Conservation (phyloP, 108 stramenopile species). For the Stephanodiscus minutulus region DNA sequence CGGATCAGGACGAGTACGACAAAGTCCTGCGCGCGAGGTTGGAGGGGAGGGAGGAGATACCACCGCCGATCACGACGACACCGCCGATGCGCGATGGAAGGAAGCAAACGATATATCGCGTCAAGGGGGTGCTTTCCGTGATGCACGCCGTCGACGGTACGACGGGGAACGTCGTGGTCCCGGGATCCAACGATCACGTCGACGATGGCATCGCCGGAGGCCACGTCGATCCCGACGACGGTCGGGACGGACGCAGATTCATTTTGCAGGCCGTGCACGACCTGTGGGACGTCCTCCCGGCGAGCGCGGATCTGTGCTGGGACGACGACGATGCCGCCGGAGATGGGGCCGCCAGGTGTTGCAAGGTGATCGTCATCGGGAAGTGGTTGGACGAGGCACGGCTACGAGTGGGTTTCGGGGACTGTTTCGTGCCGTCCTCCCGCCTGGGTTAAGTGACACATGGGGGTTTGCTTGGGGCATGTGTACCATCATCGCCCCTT, state of each 20-base stretch:
- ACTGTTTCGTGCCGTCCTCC: conserved; percentile 46
- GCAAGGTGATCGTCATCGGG: conserved; percentile 90
- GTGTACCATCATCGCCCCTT: no score
- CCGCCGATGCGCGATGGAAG: background rate
- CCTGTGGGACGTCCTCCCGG: conserved; percentile 82
- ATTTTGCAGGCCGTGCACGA: conserved; percentile 87
- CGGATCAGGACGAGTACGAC: conserved; percentile 79
- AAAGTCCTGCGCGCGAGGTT: conserved; percentile 61
- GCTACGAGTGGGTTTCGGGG: conserved; percentile 61
- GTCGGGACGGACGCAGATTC: conserved; percentile 60
- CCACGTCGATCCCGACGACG: conserved; percentile 18
- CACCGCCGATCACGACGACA: background rate
- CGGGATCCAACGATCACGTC: conserved; percentile 23
- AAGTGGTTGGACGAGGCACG: conserved; percentile 55
- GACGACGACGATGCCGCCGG: conserved; percentile 43
- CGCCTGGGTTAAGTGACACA: background rate
- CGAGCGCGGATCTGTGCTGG: conserved; percentile 58
- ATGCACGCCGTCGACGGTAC: conserved; percentile 23
- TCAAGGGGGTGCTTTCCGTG: conserved; percentile 80
- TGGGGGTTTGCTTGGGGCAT: no score
- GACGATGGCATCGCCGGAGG: conserved; percentile 18
- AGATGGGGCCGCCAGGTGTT: conserved; percentile 64
- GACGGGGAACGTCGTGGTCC: conserved; percentile 25
- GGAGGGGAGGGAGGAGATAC: conserved; percentile 9
- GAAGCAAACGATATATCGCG: conserved; percentile 60